Evolutionary conservation across 371 early-diverging fungal species (phyloP), one percentile per base, ranked within the genome.

Genomic region (Nosema bombycis): DNA sequence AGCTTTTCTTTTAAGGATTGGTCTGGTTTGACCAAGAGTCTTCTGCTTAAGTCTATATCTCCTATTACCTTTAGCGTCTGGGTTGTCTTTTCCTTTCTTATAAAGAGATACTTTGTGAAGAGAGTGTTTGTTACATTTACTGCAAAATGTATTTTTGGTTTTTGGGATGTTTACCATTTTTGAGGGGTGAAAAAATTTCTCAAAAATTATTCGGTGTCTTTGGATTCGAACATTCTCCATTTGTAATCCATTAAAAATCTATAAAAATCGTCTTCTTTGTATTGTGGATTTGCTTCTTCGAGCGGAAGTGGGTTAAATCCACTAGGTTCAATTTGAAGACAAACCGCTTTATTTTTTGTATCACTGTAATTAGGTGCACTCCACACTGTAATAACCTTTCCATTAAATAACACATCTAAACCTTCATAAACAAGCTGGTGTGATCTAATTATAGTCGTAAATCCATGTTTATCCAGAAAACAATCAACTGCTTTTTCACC

Each of bases 61-160:
- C 66, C 92, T 89, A 87, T 90, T 91, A 90, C 90, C 96, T 89
- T 94, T 94, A 83, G 93, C 95, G 83, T 91, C 91, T 82, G 94
- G 90, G 81, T 95, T 94, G 83, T 92, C 94, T 90, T 96, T 96
- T 82, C 95, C 94, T 82, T 93, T 92, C 92, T 96, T 96, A 93
- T 95, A 95, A 88, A 95, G 94, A 83, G 95, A 90, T 79, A 95
- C 95, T 90, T 95, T 96, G 92, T 94, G 95, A 71, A 91, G 91
- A 80, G 92, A 93, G 92, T 96, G 96, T 90, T 92, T 92, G 84
- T 89, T 89, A 91, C 96, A 96, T 87, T 90, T 89, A 90, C 92
- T 92, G 91, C 98, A 98, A 91, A 86, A 93, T 83, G 94, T 94
- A 89, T 93, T 94, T 80, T 94, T 88, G 88, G 92, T 91, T 90